phyloP scores from a whole-genome alignment of 1,139 yeast species.

The Kurtzmaniella natalensis region DNA sequence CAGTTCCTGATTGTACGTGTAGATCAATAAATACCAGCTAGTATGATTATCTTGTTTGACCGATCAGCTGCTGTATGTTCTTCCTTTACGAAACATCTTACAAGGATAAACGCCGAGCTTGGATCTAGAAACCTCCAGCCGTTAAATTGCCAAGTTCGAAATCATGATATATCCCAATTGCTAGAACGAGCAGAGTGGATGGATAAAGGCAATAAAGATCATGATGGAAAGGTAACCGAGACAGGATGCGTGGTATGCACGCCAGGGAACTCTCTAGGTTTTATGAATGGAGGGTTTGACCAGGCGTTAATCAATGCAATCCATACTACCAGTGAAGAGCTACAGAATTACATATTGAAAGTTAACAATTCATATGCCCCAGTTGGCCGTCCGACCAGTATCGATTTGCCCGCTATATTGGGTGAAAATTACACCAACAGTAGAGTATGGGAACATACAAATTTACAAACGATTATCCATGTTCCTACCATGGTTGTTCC shows the following conservation, averaged over 20 bases:
- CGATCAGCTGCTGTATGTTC: not conserved
- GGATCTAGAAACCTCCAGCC: not conserved
- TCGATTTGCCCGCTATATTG: not conserved
- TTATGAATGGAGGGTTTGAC: constrained; percentile 29
- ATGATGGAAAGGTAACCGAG: not conserved
- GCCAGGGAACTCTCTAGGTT: constrained; percentile 22
- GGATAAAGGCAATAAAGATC: not conserved
- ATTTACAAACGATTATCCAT: constrained; percentile 7
- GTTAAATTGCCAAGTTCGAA: not conserved
- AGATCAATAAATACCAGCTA: not conserved
- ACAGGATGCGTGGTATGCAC: constrained; percentile 8
- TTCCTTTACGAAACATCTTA: not conserved
- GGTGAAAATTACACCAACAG: not conserved
- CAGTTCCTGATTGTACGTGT: too few relatives aligned
- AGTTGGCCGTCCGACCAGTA: not conserved
- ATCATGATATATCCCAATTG: not conserved
- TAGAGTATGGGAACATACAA: constrained; percentile 6
- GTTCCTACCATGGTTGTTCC: constrained; percentile 14
- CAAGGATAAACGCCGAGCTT: not conserved
- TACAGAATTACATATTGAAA: constrained; percentile 10
- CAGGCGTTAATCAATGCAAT: constrained; percentile 15
- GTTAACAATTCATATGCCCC: constrained; percentile 3
- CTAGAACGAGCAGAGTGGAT: not conserved
- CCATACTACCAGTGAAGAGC: constrained; percentile 9
- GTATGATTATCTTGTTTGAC: constrained; percentile 2